These are phyloP conservation scores for Penicillium odoratum DNA, from an alignment of 495 filamentous ascomycete genomes.

Conservation along the genomic window DNA sequence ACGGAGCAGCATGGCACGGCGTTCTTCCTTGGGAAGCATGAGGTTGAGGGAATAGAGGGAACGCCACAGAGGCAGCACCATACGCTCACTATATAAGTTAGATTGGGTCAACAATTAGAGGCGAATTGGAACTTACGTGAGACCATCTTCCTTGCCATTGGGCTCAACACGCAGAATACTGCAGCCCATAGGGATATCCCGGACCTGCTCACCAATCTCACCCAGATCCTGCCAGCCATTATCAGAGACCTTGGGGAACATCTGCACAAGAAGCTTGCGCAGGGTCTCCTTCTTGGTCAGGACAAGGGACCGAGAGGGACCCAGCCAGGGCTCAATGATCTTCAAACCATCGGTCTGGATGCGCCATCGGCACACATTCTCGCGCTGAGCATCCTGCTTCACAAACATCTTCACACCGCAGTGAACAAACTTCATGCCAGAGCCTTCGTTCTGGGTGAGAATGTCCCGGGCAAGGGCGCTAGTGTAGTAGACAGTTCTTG, in stretches of 20 bases:
- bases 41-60: constrained; percentile 84
- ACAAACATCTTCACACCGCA: constrained; percentile 98
- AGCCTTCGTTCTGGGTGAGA: constrained; percentile 76
- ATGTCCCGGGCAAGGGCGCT: constrained; percentile 81
- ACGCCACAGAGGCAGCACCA: constrained; percentile 90
- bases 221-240: constrained; percentile 71
- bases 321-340: constrained; percentile 85
- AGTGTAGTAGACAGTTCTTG: constrained; percentile 94
- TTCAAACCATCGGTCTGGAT: constrained; percentile 92
- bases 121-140: constrained; percentile 47
- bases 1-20: constrained; percentile 85
- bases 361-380: constrained; percentile 84
- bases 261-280: constrained; percentile 77
- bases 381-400: constrained; percentile 87
- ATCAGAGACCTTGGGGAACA: constrained; percentile 82
- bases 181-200: constrained; percentile 82
- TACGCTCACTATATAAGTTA: constrained; percentile 57
- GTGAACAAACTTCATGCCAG: constrained; percentile 92
- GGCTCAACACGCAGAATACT: constrained; percentile 83
- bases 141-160: constrained; percentile 64
- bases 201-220: constrained; percentile 84
- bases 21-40: constrained; percentile 96
- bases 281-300: constrained; percentile 76
- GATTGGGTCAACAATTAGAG: constrained; percentile 2
- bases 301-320: constrained; percentile 69